phyloP scores from a whole-genome alignment of 495 filamentous ascomycete genomes.

The Cudoniella acicularis region DNA sequence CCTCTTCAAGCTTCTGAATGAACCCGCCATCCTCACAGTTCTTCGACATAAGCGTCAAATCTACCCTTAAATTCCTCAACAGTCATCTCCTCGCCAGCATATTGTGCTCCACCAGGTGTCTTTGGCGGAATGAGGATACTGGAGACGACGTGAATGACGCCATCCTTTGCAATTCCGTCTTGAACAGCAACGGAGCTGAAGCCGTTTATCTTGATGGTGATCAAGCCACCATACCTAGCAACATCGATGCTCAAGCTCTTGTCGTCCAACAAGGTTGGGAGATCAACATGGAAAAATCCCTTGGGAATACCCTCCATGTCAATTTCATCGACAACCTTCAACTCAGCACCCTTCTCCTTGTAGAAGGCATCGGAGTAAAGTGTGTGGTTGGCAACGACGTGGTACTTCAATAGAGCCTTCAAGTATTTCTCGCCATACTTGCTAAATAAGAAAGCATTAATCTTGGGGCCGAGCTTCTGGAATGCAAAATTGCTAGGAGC shows the following conservation, averaged over 20 bases:
- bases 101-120: conserved; percentile 27
- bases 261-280: conserved; percentile 62
- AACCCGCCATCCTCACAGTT: conserved; percentile 15
- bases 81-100: conserved; percentile 49
- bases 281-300: conserved; percentile 50
- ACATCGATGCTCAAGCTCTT: conserved; percentile 63
- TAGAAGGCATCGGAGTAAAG: conserved; percentile 82
- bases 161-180: conserved; percentile 68
- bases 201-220: conserved; percentile 69
- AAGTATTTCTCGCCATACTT: conserved; percentile 64
- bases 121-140: conserved; percentile 73
- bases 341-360: conserved; percentile 26
- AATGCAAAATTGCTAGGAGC: conserved; percentile 76
- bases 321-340: conserved; percentile 5
- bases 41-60: conserved; percentile 17
- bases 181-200: conserved; percentile 52
- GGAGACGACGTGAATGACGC: conserved; percentile 70
- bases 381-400: conserved; percentile 68
- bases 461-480: conserved; percentile 58
- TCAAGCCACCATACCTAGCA: conserved; percentile 54
- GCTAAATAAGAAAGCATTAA: conserved; percentile 78
- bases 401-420: conserved; percentile 72
- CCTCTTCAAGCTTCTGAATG: neutral
- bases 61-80: conserved; percentile 56
- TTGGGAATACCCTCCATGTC: conserved; percentile 10